A percentile compares a stretch with the other conserved stretches of the same genome.
Conservation (phyloP, 2,329 filamentous ascomycete species). For the Trichoderma sp. region DNA sequence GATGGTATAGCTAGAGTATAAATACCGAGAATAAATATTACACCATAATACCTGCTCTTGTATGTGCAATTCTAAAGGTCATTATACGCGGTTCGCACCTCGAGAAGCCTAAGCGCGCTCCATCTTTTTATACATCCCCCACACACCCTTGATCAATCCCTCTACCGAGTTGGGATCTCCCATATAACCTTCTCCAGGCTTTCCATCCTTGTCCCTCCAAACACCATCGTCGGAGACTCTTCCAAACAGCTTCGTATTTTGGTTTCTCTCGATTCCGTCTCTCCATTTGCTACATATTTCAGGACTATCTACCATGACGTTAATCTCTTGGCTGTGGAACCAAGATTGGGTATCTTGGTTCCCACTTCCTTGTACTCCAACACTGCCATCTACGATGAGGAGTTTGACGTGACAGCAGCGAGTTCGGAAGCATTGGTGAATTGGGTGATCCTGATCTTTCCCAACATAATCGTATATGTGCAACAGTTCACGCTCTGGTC, state of each 20-base stretch:
- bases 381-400: conserved; percentile 67
- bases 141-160: conserved; percentile 23
- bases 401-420: conserved; percentile 77
- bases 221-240: conserved; percentile 24
- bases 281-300: conserved; percentile 64
- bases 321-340: conserved; percentile 77
- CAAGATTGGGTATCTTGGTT: conserved; percentile 82
- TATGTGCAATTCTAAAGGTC: not conserved
- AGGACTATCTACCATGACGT: conserved; percentile 69
- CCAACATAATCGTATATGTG: conserved; percentile 71
- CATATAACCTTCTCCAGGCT: conserved; percentile 25
- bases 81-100: not conserved
- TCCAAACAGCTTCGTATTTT: conserved; percentile 61
- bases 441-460: conserved; percentile 69
- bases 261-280: conserved; percentile 61
- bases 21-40: not conserved
- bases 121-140: conserved; percentile 26
- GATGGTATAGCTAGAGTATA: not conserved
- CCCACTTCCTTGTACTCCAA: conserved; percentile 73
- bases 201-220: conserved; percentile 23
- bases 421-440: conserved; percentile 65
- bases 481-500: conserved; percentile 41
- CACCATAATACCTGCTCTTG: not conserved
- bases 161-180: conserved; percentile 25
- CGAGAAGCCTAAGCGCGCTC: too few relatives aligned